These are phyloP conservation scores for Hsuehochloa calcarea DNA, from an alignment of 176 grass and related monocot species.

Conservation along the genomic window DNA sequence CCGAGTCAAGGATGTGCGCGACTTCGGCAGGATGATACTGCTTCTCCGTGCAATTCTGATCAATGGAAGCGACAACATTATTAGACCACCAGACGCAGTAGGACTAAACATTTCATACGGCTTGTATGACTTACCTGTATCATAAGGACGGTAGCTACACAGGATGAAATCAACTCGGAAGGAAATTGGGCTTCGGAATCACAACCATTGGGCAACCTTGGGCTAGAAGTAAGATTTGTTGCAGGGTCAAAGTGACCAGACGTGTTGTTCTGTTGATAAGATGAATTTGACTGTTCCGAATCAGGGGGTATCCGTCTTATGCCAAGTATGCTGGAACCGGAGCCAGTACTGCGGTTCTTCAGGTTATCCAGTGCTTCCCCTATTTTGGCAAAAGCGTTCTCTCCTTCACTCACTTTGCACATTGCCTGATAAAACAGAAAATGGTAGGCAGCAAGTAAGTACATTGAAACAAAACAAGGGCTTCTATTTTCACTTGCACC, in stretches of 20 bases:
- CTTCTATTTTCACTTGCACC: neutral
- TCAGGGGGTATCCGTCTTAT: conserved; percentile 69
- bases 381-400: conserved; percentile 69
- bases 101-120: neutral
- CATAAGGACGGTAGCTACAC: conserved; percentile 81
- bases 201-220: conserved; percentile 40
- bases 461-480: neutral
- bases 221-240: conserved; percentile 28
- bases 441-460: neutral
- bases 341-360: conserved; percentile 49
- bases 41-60: conserved; percentile 91
- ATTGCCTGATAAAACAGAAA: conserved; percentile 57
- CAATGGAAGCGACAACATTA: neutral
- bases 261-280: conserved; percentile 47
- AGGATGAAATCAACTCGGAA: conserved; percentile 77
- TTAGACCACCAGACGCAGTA: neutral
- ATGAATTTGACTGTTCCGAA: conserved; percentile 65
- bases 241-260: conserved; percentile 28
- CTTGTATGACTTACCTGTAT: conserved; percentile 66
- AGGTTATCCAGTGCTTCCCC: conserved; percentile 73
- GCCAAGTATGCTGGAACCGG: conserved; percentile 66
- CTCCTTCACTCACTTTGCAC: conserved; percentile 69
- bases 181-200: conserved; percentile 57
- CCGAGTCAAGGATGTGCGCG: conserved; percentile 81
- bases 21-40: conserved; percentile 92